Percentiles rank a stretch among this genome's conserved stretches.
Evolutionary conservation across 2,329 filamentous ascomycete genomes (phyloP).

Genomic region (Triangularia verruculosa): DNA sequence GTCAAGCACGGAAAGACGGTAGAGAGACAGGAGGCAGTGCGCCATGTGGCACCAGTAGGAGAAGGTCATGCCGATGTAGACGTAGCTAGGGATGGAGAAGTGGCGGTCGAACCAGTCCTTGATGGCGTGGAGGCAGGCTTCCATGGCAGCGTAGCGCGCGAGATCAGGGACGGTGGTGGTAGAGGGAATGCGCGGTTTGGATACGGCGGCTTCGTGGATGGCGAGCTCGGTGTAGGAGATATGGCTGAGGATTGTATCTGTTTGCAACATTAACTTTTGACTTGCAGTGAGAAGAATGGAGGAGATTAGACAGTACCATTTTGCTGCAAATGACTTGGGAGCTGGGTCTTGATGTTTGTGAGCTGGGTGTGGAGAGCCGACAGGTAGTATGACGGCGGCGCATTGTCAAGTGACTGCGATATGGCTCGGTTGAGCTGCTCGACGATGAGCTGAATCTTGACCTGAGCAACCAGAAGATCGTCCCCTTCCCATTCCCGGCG

Average conservation of each 20-base stretch:
- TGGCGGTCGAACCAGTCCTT: constrained; percentile 36
- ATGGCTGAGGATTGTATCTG: constrained; percentile 32
- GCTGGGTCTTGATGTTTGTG: constrained; percentile 25
- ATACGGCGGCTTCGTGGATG: constrained; percentile 37
- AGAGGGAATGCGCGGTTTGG: constrained; percentile 10
- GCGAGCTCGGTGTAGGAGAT: constrained; percentile 37
- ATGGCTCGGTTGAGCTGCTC: constrained; percentile 33
- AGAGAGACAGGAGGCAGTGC: constrained; percentile 34
- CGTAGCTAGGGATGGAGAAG: constrained; percentile 30
- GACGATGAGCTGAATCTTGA: constrained; percentile 40
- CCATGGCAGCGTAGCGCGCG: constrained; percentile 30
- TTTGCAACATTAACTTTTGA: not conserved
- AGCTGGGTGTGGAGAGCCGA: constrained; percentile 29
- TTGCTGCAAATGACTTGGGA: constrained; percentile 26
- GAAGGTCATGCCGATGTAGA: constrained; percentile 36
- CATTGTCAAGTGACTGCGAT: constrained; percentile 24
- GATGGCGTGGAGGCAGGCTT: constrained; percentile 30
- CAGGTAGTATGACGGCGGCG: constrained; percentile 26
- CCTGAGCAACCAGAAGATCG: constrained; percentile 43
- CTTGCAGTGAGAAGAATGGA: not conserved
- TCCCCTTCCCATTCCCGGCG: constrained; percentile 49
- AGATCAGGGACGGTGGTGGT: constrained; percentile 23
- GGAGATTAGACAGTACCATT: constrained; percentile 18
- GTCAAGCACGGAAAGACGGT: constrained; percentile 34
- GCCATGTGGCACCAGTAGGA: constrained; percentile 35